Percentiles rank a stretch among this genome's conserved stretches.
Conservation (phyloP, 768 basidiomycete genomes). For the Saitozyma sp. region DNA sequence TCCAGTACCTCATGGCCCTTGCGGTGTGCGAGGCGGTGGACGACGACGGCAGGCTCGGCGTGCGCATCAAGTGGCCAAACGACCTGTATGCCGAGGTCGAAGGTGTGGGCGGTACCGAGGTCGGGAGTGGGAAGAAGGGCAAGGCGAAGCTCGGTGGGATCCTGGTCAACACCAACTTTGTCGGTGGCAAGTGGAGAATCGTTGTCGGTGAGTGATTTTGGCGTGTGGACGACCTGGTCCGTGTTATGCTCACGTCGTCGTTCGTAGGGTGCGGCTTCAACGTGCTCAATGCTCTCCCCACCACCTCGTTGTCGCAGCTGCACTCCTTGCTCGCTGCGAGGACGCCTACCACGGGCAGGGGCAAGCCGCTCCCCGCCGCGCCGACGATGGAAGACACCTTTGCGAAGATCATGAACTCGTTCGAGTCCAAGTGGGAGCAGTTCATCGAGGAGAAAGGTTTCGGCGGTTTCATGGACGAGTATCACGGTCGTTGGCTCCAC, state of each 20-base stretch:
- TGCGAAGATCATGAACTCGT: constrained; percentile 71
- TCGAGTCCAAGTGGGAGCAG: constrained; percentile 73
- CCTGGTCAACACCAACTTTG: constrained; percentile 81
- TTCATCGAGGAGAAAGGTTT: constrained; percentile 74
- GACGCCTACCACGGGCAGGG: constrained; percentile 7
- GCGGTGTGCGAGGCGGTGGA: constrained; percentile 86
- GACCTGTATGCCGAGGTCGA: constrained; percentile 74
- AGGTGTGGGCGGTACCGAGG: constrained; percentile 55
- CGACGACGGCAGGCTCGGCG: constrained; percentile 60
- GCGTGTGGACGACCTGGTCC: neutral
- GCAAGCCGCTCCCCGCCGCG: constrained; percentile 44
- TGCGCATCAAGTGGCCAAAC: constrained; percentile 95
- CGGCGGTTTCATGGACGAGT: constrained; percentile 74
- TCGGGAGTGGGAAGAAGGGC: constrained; percentile 57
- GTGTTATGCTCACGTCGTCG: neutral
- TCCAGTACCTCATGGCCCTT: constrained; percentile 88
- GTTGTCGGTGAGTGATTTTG: constrained; percentile 67
- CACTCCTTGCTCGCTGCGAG: constrained; percentile 51
- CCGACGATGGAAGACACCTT: constrained; percentile 73
- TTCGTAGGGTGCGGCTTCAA: constrained; percentile 82
- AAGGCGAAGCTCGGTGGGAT: constrained; percentile 80
- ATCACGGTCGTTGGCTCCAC: constrained; percentile 83
- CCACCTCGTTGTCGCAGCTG: constrained; percentile 76
- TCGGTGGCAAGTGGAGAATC: constrained; percentile 69
- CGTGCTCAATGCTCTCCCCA: constrained; percentile 75